Evolutionary conservation across 2,329 filamentous ascomycete genomes (phyloP).

Genomic region (Arthrobotrys sphaeroides): DNA sequence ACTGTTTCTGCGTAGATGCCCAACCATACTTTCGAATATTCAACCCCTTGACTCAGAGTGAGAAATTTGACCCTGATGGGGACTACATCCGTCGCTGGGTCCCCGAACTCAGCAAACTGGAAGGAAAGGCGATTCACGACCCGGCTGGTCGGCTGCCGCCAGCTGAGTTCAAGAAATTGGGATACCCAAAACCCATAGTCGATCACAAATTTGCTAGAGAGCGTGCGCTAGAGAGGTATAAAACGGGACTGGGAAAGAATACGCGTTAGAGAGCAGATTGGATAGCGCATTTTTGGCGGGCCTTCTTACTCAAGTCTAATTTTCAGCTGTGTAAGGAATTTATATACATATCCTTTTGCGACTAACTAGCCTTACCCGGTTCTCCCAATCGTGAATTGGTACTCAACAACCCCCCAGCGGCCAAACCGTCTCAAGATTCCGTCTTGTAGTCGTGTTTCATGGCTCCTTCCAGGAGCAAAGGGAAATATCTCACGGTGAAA

Average conservation of each 20-base stretch:
- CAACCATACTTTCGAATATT: slow-evolving; percentile 93
- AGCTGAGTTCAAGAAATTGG: slow-evolving; percentile 38
- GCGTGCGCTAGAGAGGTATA: slow-evolving; percentile 75
- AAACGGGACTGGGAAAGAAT: slow-evolving; percentile 69
- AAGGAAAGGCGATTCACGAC: slow-evolving; percentile 76
- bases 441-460: neutral
- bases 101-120: slow-evolving; percentile 73
- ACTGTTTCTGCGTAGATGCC: slow-evolving; percentile 68
- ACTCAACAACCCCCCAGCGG: neutral
- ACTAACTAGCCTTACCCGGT: neutral
- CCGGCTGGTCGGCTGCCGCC: slow-evolving; percentile 75
- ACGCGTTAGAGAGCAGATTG: neutral
- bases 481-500: neutral
- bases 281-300: neutral
- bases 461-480: neutral
- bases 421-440: neutral
- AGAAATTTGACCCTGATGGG: slow-evolving; percentile 82
- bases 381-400: neutral
- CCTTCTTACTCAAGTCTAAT: neutral
- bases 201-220: slow-evolving; percentile 76
- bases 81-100: slow-evolving; percentile 86
- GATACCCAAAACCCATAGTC: slow-evolving; percentile 78
- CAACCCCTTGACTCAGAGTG: slow-evolving; percentile 83
- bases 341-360: neutral
- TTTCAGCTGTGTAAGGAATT: neutral